These are phyloP conservation scores for Ogataea populi-albae DNA, from an alignment of 805 yeast species.

Conservation along the genomic window DNA sequence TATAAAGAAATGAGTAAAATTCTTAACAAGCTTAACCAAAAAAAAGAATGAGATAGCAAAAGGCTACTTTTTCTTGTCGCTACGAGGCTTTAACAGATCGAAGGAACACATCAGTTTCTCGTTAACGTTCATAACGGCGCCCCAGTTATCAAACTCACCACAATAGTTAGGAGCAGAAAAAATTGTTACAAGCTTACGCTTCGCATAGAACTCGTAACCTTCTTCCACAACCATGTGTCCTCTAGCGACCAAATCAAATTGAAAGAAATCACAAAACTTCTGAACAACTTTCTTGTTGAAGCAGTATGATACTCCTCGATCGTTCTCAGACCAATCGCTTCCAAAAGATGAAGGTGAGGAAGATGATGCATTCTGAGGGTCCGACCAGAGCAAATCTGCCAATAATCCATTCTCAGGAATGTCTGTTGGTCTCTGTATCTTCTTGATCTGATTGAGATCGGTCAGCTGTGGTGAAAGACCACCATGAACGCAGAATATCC, in stretches of 20 bases:
- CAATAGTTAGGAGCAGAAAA: conserved; percentile 84
- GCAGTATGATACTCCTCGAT: conserved; percentile 78
- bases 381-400: conserved; percentile 81
- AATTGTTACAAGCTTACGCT: conserved; percentile 70
- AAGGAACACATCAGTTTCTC: conserved; percentile 67
- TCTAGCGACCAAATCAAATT: conserved; percentile 73
- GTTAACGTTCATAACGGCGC: conserved; percentile 75
- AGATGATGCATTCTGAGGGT: conserved; percentile 55
- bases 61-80: conserved; percentile 12
- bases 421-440: conserved; percentile 76
- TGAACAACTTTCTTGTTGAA: conserved; percentile 75
- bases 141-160: conserved; percentile 78
- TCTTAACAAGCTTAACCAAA: too few relatives aligned
- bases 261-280: conserved; percentile 59
- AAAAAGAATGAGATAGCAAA: too few relatives aligned
- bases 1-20: too few relatives aligned
- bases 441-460: conserved; percentile 64
- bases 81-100: conserved; percentile 59
- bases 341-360: conserved; percentile 14
- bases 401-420: conserved; percentile 77
- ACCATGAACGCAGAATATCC: conserved; percentile 61
- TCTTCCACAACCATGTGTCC: conserved; percentile 92
- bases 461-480: conserved; percentile 73
- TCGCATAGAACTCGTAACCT: conserved; percentile 80
- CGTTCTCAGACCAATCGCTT: conserved; percentile 75